These are phyloP conservation scores for Mallotus nudiflorus DNA, from an alignment of 345 rosid species.

Conservation along the genomic window DNA sequence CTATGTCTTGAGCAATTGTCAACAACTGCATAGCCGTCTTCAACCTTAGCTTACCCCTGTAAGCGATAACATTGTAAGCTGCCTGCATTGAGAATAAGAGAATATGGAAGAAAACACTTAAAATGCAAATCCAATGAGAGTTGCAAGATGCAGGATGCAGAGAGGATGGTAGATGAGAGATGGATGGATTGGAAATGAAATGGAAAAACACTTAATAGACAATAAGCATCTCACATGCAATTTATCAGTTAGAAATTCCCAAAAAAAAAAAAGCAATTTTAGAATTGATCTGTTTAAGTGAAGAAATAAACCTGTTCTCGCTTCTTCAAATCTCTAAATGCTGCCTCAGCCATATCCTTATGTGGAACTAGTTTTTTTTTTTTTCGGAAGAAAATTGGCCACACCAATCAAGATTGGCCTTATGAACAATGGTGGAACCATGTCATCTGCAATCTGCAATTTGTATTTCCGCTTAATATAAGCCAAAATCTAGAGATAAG, in stretches of 20 bases:
- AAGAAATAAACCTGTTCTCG: conserved; percentile 52
- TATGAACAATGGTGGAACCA: conserved; percentile 66
- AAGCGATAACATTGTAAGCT: conserved; percentile 66
- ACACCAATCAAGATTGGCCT: conserved; percentile 64
- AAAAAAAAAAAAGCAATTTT: background rate
- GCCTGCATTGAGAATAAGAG: conserved; percentile 45
- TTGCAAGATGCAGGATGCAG: background rate
- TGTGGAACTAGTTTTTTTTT: conserved; percentile 80
- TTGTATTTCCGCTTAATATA: conserved; percentile 10
- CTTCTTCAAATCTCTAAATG: conserved; percentile 65
- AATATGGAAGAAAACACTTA: background rate
- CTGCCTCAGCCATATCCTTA: conserved; percentile 78
- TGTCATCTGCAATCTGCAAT: conserved; percentile 80
- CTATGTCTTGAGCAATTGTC: conserved; percentile 68
- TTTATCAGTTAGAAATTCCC: conserved; percentile 1
- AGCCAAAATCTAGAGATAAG: conserved; percentile 6
- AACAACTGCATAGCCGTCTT: conserved; percentile 80
- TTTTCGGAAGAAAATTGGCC: conserved; percentile 70
- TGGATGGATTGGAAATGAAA: background rate
- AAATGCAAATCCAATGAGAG: background rate
- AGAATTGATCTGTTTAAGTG: conserved; percentile 10
- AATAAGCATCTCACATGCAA: background rate
- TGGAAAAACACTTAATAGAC: background rate
- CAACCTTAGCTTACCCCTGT: conserved; percentile 79
- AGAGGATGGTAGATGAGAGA: background rate